phyloP scores from a whole-genome alignment of 352 stramenopile species.

The Globisporangium echinulatum region DNA sequence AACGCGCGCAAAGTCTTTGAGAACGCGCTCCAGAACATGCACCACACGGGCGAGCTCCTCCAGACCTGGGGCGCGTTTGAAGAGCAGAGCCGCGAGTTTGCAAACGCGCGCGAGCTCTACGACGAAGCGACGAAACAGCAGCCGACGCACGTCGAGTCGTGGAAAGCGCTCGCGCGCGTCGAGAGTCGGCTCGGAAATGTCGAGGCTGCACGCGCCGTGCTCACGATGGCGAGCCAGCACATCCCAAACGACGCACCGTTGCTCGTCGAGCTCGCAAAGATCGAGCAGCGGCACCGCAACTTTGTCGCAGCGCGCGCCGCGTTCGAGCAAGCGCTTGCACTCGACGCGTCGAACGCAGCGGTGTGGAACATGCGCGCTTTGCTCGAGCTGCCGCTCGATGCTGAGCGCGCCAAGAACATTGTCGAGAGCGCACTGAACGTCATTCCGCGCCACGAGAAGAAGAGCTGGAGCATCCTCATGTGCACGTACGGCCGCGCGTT shows the following conservation, averaged over 20 bases:
- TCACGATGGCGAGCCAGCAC: constrained; percentile 61
- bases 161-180: constrained; percentile 59
- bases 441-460: constrained; percentile 73
- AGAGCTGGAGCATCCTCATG: constrained; percentile 79
- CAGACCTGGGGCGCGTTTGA: constrained; percentile 74
- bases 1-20: constrained; percentile 63
- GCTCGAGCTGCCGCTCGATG: constrained; percentile 58
- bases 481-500: constrained; percentile 79
- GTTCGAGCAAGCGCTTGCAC: constrained; percentile 67
- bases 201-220: constrained; percentile 53
- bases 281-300: constrained; percentile 69
- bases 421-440: constrained; percentile 63
- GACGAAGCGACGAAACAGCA: constrained; percentile 66
- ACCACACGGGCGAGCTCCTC: constrained; percentile 51
- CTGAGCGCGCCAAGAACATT: constrained; percentile 62
- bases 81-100: constrained; percentile 58
- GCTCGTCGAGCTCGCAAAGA: constrained; percentile 73
- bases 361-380: constrained; percentile 82
- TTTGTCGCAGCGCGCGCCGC: constrained; percentile 46
- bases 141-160: constrained; percentile 56
- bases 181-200: constrained; percentile 54
- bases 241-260: constrained; percentile 60
- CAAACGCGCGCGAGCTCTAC: constrained; percentile 67
- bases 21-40: constrained; percentile 42
- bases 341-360: constrained; percentile 54